Conservation (phyloP, 768 basidiomycete genomes). For the Tremella mesenterica region DNA sequence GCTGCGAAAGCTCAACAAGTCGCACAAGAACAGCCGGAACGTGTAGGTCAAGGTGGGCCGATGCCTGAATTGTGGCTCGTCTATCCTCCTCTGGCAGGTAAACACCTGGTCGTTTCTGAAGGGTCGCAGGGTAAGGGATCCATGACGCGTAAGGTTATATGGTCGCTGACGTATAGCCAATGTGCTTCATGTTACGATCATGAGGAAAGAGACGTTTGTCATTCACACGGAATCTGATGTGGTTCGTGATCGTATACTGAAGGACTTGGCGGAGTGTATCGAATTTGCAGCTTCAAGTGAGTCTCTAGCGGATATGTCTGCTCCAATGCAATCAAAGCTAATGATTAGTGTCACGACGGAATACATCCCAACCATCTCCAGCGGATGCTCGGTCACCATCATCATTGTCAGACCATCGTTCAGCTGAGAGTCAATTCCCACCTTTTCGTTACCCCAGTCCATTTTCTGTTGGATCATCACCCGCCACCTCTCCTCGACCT, state of each 20-base stretch:
- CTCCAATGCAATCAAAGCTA: not conserved
- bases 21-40: conserved; percentile 38
- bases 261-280: conserved; percentile 73
- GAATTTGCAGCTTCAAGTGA: conserved; percentile 66
- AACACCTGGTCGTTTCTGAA: conserved; percentile 68
- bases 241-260: conserved; percentile 56
- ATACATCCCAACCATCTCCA: conserved; percentile 20
- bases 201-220: conserved; percentile 76
- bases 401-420: conserved; percentile 21
- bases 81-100: conserved; percentile 92
- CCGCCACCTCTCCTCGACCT: conserved; percentile 23
- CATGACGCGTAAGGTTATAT: not conserved
- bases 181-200: conserved; percentile 65
- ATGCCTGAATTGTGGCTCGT: conserved; percentile 76
- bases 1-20: conserved; percentile 37
- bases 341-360: conserved; percentile 16
- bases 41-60: conserved; percentile 50
- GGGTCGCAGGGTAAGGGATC: conserved; percentile 47
- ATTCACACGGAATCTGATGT: conserved; percentile 57
- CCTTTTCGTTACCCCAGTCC: conserved; percentile 33
- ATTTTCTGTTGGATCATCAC: conserved; percentile 31
- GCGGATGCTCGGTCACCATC: conserved; percentile 30
- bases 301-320: conserved; percentile 39
- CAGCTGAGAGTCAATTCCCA: conserved; percentile 18
- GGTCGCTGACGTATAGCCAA: conserved; percentile 51